Base-by-base conservation (phyloP, 2,329 filamentous ascomycete genomes). In the Fusarium papillatum region DNA sequence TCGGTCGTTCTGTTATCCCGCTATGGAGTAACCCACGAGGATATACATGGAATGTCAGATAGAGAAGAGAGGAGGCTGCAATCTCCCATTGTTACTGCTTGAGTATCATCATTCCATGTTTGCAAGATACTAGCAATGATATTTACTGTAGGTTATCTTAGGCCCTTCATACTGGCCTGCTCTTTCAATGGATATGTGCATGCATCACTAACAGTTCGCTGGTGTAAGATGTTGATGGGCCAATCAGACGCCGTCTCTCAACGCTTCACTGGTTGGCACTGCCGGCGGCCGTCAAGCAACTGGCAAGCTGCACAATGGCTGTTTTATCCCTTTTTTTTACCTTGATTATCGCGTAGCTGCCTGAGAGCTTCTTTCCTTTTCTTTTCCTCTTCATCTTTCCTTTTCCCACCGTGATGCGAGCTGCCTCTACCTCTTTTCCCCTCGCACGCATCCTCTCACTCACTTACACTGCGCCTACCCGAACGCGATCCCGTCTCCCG, bases 271-370 rank as follows among this genome's bases (percentile, higher is more conserved):
- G 34, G 31, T 63, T 55, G 67, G 22, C 67, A 69, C 34, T 69
- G 67, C 41, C 53, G 66, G 43, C 63, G 22, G 5, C 67, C 43
- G 67, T 38, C 53, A 69, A 66, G 41, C 24, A 53, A 46, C 67
- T 69, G 67, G 39, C 62, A 66, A 66, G 24, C 50, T 66, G 62
- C 41, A 66, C 24, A 57, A 69, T 22, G 48, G 10, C 10, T 24
- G 29, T 10, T 59, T 29, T n/a, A 10, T 31, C 34, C 29, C 55
- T 41, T 14, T 59, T 59, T 24, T 19, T n/a, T 69, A n/a, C 29
- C 24, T 50, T 9, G 31, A 19, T 19, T 38, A 34, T 46, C 39
- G 7, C 22, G 17, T 53, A 17, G 61, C 19, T 66, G 67, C 67
- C 67, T 66, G 3, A 16, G 29, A 29, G 13, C 19, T 50, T 53